Evolutionary conservation across 768 basidiomycete species (phyloP).

Genomic region (Daedaleopsis sinensis): DNA sequence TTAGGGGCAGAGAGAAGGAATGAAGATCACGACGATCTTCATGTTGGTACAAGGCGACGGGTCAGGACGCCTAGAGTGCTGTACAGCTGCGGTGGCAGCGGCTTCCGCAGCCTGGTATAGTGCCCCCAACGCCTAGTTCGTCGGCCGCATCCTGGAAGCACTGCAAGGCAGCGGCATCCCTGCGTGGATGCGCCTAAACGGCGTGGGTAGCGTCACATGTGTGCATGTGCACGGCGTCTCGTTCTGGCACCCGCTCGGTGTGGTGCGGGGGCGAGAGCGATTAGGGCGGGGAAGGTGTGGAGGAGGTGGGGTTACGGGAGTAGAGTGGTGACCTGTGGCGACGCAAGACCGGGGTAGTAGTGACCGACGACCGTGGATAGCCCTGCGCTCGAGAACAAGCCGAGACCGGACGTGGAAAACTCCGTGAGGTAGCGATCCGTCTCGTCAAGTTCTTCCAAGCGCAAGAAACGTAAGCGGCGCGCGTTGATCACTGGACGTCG

Average conservation of each 20-base stretch:
- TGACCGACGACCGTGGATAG: conserved; percentile 11
- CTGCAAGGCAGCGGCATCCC: neutral
- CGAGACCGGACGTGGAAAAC: conserved; percentile 1
- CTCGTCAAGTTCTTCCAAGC: conserved; percentile 8
- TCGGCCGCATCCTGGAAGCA: neutral
- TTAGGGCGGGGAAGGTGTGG: neutral
- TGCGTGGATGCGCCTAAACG: neutral
- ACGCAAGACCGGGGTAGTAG: neutral
- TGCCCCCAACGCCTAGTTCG: neutral
- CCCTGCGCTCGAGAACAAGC: conserved; percentile 1
- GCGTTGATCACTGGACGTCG: conserved; percentile 69
- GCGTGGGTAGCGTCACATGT: neutral
- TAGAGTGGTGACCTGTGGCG: neutral
- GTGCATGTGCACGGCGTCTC: neutral
- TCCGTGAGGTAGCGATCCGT: conserved; percentile 9
- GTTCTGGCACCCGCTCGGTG: neutral
- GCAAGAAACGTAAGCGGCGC: neutral
- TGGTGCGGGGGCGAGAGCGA: neutral
- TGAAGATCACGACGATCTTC: neutral
- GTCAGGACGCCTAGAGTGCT: neutral
- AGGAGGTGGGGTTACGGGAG: neutral
- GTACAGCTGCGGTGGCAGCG: neutral
- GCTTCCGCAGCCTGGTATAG: neutral
- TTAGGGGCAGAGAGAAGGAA: neutral
- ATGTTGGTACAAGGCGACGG: neutral